Evolutionary conservation across 1,284 basidiomycete genomes (phyloP).

Genomic region (Cerrena zonata): DNA sequence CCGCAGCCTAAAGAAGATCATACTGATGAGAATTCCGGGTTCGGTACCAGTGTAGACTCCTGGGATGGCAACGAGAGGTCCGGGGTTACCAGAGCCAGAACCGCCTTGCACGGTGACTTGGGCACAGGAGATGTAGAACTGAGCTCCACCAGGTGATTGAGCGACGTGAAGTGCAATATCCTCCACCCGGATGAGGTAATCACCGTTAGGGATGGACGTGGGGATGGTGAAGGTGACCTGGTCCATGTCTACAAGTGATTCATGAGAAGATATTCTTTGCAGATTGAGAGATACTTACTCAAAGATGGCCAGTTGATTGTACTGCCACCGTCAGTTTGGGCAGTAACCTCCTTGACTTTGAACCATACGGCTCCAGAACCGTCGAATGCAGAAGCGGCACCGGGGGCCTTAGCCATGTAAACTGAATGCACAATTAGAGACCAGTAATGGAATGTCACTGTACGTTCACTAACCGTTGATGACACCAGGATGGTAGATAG

Average conservation of each 20-base stretch:
- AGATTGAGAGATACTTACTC: background rate
- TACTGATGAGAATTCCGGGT: slow-evolving; percentile 27
- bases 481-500: slow-evolving; percentile 26
- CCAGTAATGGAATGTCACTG: background rate
- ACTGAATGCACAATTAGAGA: slow-evolving; percentile 8
- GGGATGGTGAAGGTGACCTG: slow-evolving; percentile 40
- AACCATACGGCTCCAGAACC: slow-evolving; percentile 23
- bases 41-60: slow-evolving; percentile 23
- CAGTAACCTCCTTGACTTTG: slow-evolving; percentile 36
- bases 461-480: slow-evolving; percentile 12
- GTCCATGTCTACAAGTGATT: background rate
- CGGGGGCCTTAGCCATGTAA: slow-evolving; percentile 27
- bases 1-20: background rate
- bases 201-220: slow-evolving; percentile 37
- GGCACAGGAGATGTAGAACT: slow-evolving; percentile 28
- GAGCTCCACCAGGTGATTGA: slow-evolving; percentile 25
- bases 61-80: slow-evolving; percentile 23
- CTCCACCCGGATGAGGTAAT: slow-evolving; percentile 46
- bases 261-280: background rate
- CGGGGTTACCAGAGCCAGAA: slow-evolving; percentile 18
- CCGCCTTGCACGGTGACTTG: slow-evolving; percentile 18
- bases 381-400: slow-evolving; percentile 18
- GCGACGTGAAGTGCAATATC: slow-evolving; percentile 57
- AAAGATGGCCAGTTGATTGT: slow-evolving; percentile 28
- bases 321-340: slow-evolving; percentile 35